A percentile compares a stretch with the other conserved stretches of the same genome.
phyloP scores from a whole-genome alignment of 1,284 basidiomycete genomes.

The Rhodotorula sp. region DNA sequence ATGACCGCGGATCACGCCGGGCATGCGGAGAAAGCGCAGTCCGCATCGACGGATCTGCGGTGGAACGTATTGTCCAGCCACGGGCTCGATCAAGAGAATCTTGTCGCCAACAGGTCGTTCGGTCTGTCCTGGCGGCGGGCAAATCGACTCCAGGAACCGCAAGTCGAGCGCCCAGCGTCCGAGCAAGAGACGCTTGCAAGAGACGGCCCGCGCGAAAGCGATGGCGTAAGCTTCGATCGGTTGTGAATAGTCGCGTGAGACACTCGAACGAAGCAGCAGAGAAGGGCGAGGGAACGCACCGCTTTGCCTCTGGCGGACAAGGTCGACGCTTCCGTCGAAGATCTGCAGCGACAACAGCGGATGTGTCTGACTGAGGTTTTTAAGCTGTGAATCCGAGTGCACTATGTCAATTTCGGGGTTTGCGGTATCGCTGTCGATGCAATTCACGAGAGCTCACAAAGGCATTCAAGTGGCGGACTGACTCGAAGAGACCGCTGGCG shows the following conservation, averaged over 20 bases:
- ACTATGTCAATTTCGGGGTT: too few species aligned
- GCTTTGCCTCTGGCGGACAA: not conserved
- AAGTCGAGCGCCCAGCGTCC: constrained; percentile 22
- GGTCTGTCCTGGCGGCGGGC: not conserved
- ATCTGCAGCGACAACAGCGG: constrained; percentile 16
- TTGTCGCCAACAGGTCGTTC: not conserved
- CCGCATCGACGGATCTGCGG: not conserved
- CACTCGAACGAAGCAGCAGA: not conserved
- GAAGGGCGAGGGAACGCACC: not conserved
- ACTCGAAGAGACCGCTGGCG: constrained; percentile 6
- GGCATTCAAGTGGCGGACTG: not conserved
- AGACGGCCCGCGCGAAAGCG: not conserved
- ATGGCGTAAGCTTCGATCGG: constrained; percentile 1
- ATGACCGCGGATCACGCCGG: too few species aligned
- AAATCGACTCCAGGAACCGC: not conserved
- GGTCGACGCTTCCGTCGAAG: not conserved
- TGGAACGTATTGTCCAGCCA: not conserved
- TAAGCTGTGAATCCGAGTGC: constrained; percentile 4
- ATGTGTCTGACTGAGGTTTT: constrained; percentile 8
- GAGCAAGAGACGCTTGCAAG: constrained; percentile 12
- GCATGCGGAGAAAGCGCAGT: not conserved
- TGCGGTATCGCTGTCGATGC: too few species aligned
- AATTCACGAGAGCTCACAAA: constrained; percentile 2
- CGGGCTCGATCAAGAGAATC: constrained; percentile 20
- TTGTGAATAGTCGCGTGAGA: too few species aligned